Conservation (phyloP, 2,329 filamentous ascomycete genomes). For the Cladophialophora psammophila region DNA sequence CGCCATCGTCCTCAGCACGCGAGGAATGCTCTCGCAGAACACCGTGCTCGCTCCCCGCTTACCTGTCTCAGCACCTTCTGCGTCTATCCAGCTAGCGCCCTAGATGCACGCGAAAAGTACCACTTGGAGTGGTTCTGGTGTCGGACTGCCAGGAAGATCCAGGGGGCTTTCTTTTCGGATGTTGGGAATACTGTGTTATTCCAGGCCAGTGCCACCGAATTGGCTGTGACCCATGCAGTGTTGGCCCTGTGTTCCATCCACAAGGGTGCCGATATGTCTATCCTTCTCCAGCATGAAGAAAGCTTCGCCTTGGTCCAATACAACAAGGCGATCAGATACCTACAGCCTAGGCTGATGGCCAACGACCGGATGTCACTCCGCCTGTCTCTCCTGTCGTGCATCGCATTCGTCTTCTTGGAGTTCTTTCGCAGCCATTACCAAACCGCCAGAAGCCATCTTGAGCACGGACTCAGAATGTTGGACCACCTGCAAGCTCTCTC, state of each 20-base stretch:
- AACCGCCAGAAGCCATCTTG: conserved; percentile 44
- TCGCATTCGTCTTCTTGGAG: conserved; percentile 53
- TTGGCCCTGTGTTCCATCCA: conserved; percentile 52
- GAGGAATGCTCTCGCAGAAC: background rate
- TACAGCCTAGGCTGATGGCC: conserved; percentile 44
- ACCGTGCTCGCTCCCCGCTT: background rate
- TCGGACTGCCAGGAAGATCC: conserved; percentile 45
- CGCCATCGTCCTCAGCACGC: background rate
- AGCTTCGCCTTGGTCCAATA: conserved; percentile 50
- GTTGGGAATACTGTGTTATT: conserved; percentile 53
- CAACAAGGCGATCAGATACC: conserved; percentile 49
- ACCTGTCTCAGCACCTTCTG: background rate
- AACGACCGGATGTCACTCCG: conserved; percentile 44
- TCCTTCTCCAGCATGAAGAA: conserved; percentile 9
- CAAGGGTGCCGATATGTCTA: conserved; percentile 32
- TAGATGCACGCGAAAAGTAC: conserved; percentile 36
- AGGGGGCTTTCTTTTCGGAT: conserved; percentile 46
- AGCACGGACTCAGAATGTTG: conserved; percentile 45
- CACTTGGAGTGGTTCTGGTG: conserved; percentile 45
- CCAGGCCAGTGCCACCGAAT: conserved; percentile 49
- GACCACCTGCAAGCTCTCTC: background rate
- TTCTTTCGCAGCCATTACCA: conserved; percentile 47
- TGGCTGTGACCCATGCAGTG: conserved; percentile 53
- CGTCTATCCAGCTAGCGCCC: conserved; percentile 1
- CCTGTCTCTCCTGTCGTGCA: conserved; percentile 51